Conservation (phyloP, 2,329 filamentous ascomycete species). For the Exophiala bonariae region DNA sequence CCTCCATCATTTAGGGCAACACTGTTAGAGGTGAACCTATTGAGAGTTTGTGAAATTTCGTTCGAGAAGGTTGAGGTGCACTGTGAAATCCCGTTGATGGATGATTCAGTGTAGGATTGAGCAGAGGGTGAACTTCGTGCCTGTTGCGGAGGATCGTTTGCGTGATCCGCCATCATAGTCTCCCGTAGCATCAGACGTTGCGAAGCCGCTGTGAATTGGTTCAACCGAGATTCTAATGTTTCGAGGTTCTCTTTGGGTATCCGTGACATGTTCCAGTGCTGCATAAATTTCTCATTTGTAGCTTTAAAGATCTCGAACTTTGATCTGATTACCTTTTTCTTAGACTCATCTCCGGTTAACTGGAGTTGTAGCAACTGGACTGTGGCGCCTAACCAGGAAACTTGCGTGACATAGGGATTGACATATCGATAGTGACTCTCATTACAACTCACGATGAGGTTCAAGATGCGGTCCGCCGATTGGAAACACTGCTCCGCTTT, state of each 20-base stretch:
- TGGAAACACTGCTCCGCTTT: slow-evolving; percentile 30
- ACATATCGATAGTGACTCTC: slow-evolving; percentile 31
- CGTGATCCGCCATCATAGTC: not conserved
- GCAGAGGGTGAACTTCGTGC: too few species aligned
- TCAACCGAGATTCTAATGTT: slow-evolving; percentile 16
- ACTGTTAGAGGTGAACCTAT: too few species aligned
- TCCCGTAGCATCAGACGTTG: slow-evolving; percentile 1
- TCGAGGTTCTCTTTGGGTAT: slow-evolving; percentile 32
- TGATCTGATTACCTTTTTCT: slow-evolving; percentile 19
- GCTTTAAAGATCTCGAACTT: slow-evolving; percentile 27
- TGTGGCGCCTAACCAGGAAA: slow-evolving; percentile 35
- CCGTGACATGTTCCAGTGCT: slow-evolving; percentile 32
- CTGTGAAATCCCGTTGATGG: too few species aligned
- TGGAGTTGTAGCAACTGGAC: slow-evolving; percentile 24
- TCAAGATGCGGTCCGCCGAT: slow-evolving; percentile 33
- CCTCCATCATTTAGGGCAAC: too few species aligned
- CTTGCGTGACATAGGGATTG: slow-evolving; percentile 35
- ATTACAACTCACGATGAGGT: slow-evolving; percentile 26
- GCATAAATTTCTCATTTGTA: slow-evolving; percentile 30
- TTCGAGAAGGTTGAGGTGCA: too few species aligned
- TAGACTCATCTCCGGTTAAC: slow-evolving; percentile 10
- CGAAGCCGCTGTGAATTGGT: slow-evolving; percentile 3
- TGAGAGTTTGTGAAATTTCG: too few species aligned
- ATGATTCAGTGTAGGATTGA: too few species aligned
- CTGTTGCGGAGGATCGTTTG: not conserved